phyloP scores from a whole-genome alignment of 2,329 filamentous ascomycete genomes.

The Blastomyces silverae region DNA sequence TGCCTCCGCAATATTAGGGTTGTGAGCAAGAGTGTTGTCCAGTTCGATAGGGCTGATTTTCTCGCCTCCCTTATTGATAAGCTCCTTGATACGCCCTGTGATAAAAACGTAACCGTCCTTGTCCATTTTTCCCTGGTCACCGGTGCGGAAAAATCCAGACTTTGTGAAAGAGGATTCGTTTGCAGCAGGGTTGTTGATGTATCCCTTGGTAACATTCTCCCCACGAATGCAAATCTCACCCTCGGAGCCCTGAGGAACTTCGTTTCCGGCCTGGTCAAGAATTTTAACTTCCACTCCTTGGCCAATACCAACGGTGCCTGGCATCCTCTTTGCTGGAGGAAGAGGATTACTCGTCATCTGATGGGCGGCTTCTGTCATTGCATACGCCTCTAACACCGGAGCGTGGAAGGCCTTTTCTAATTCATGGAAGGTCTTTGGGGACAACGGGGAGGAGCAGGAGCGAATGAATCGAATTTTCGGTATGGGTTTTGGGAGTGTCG shows the following conservation, averaged over 20 bases:
- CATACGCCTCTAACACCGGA: conserved; percentile 81
- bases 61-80: conserved; percentile 83
- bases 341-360: conserved; percentile 53
- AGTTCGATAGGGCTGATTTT: conserved; percentile 86
- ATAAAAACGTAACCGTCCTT: conserved; percentile 76
- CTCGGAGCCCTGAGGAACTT: conserved; percentile 62
- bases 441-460: conserved; percentile 77
- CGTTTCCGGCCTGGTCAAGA: conserved; percentile 60
- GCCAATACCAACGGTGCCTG: conserved; percentile 73
- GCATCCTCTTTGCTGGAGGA: conserved; percentile 65
- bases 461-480: conserved; percentile 78
- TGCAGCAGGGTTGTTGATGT: conserved; percentile 73
- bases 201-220: conserved; percentile 76
- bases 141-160: conserved; percentile 78
- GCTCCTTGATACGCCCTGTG: conserved; percentile 86
- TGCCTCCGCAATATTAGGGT: conserved; percentile 66
- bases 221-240: conserved; percentile 79
- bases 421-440: conserved; percentile 72
- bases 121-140: conserved; percentile 77
- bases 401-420: conserved; percentile 69
- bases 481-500: conserved; percentile 58
- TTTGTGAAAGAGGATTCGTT: conserved; percentile 67
- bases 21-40: conserved; percentile 70
- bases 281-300: conserved; percentile 79
- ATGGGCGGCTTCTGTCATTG: conserved; percentile 78